Evolutionary conservation across 441 rosid genomes (phyloP).

Genomic region (Brassica hybrid): DNA sequence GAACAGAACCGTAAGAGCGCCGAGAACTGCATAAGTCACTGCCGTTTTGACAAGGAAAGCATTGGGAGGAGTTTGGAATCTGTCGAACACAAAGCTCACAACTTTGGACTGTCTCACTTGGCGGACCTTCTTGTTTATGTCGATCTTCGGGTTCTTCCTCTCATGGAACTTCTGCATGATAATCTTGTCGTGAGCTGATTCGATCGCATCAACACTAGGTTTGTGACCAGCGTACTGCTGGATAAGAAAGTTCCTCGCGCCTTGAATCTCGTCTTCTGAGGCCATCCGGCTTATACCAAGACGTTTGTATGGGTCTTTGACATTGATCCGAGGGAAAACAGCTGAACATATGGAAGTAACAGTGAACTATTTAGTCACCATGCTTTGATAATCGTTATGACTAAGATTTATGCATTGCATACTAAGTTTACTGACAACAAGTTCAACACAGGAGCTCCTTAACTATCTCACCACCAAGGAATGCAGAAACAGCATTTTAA

Average conservation of each 20-base stretch:
- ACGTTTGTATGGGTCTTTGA: slow-evolving; percentile 86
- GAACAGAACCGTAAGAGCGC: slow-evolving; percentile 77
- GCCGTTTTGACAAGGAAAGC: slow-evolving; percentile 68
- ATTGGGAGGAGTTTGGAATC: slow-evolving; percentile 83
- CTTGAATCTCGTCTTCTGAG: slow-evolving; percentile 93
- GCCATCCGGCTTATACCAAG: slow-evolving; percentile 95
- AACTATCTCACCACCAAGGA: too few relatives aligned
- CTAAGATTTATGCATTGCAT: too few relatives aligned
- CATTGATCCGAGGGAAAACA: slow-evolving; percentile 82
- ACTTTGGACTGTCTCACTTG: slow-evolving; percentile 75
- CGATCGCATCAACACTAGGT: slow-evolving; percentile 93
- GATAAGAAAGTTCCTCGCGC: slow-evolving; percentile 87
- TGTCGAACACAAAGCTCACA: slow-evolving; percentile 70
- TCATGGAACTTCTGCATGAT: slow-evolving; percentile 95
- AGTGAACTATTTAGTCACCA: too few relatives aligned
- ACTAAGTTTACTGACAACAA: too few relatives aligned
- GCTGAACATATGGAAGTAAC: slow-evolving; percentile 24
- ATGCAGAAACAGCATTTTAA: too few relatives aligned
- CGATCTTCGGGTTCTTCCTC: slow-evolving; percentile 84
- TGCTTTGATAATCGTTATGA: too few relatives aligned
- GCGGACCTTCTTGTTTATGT: slow-evolving; percentile 72
- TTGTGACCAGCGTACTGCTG: slow-evolving; percentile 84
- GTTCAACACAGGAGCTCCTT: too few relatives aligned
- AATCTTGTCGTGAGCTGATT: slow-evolving; percentile 92
- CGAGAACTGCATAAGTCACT: slow-evolving; percentile 71